Conservation (phyloP, 2,329 filamentous ascomycete species). For the Xylaria polymorpha region DNA sequence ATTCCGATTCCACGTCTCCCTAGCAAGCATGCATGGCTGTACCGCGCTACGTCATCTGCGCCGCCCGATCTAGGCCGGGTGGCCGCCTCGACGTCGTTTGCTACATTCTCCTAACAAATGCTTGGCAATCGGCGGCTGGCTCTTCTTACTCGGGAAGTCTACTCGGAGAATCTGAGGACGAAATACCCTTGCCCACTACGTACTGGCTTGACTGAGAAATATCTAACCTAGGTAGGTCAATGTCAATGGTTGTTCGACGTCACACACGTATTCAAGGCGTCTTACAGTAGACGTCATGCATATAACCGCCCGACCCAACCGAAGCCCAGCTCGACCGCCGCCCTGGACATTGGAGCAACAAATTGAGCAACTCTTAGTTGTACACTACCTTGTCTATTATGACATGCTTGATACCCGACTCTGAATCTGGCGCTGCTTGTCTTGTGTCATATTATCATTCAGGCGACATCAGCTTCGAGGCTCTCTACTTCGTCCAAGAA, state of each 20-base stretch:
- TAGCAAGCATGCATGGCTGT: slow-evolving; percentile 19
- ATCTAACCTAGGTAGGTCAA: slow-evolving; percentile 4
- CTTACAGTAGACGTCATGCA: slow-evolving; percentile 33
- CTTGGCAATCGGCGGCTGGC: slow-evolving; percentile 17
- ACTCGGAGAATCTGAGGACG: not conserved
- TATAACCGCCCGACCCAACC: slow-evolving; percentile 34
- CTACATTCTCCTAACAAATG: slow-evolving; percentile 11
- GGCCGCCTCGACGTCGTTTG: slow-evolving; percentile 22
- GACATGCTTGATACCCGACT: slow-evolving; percentile 3
- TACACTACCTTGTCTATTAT: not conserved
- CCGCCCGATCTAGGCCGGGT: slow-evolving; percentile 25
- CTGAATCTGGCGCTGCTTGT: not conserved
- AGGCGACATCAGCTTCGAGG: not conserved
- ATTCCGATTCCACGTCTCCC: slow-evolving; percentile 14
- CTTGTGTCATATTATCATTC: not conserved
- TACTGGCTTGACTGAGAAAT: not conserved
- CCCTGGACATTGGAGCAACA: not conserved
- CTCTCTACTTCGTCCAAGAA: not conserved
- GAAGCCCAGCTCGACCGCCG: slow-evolving; percentile 20
- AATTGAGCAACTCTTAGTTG: not conserved
- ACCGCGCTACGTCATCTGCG: slow-evolving; percentile 34
- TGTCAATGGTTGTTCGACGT: slow-evolving; percentile 12
- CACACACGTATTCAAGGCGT: slow-evolving; percentile 19
- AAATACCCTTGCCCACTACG: not conserved
- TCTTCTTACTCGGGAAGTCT: slow-evolving; percentile 5